A percentile compares a stretch with the other conserved stretches of the same genome.
These are phyloP conservation scores for Calocybe indica DNA, from an alignment of 768 basidiomycete species.

Conservation along the genomic window DNA sequence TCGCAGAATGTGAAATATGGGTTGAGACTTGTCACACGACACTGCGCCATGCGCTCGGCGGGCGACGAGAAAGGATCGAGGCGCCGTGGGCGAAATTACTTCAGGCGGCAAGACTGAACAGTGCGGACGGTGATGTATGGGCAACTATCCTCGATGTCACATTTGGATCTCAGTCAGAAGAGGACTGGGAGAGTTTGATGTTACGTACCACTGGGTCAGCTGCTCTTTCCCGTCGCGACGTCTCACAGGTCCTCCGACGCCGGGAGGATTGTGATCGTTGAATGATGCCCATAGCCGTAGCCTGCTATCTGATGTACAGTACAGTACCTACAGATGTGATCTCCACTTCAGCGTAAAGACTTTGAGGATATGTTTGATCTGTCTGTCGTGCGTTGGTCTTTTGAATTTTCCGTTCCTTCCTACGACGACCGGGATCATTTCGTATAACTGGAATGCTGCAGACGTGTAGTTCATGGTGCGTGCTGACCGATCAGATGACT, in stretches of 20 bases:
- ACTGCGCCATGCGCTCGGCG: constrained; percentile 39
- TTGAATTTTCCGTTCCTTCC: too few relatives aligned
- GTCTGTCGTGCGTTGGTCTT: too few relatives aligned
- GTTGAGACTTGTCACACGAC: constrained; percentile 68
- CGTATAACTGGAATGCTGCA: too few relatives aligned
- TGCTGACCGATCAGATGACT: too few relatives aligned
- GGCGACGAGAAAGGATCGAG: constrained; percentile 50
- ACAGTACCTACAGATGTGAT: neutral
- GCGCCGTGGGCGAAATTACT: constrained; percentile 73
- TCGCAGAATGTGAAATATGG: constrained; percentile 78
- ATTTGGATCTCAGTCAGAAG: constrained; percentile 39
- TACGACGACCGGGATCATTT: too few relatives aligned
- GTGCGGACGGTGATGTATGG: constrained; percentile 52
- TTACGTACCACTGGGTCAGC: constrained; percentile 49
- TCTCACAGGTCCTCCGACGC: constrained; percentile 46
- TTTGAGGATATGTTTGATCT: too few relatives aligned
- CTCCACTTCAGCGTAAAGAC: too few relatives aligned
- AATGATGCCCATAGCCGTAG: neutral
- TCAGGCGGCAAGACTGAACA: constrained; percentile 65
- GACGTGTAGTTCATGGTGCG: too few relatives aligned
- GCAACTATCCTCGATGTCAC: constrained; percentile 37
- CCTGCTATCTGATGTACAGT: neutral
- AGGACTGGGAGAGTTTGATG: constrained; percentile 52
- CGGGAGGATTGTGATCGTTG: constrained; percentile 21
- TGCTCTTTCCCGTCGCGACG: constrained; percentile 60